Base-by-base conservation (phyloP, 768 basidiomycete species). In the Collybia nuda region DNA sequence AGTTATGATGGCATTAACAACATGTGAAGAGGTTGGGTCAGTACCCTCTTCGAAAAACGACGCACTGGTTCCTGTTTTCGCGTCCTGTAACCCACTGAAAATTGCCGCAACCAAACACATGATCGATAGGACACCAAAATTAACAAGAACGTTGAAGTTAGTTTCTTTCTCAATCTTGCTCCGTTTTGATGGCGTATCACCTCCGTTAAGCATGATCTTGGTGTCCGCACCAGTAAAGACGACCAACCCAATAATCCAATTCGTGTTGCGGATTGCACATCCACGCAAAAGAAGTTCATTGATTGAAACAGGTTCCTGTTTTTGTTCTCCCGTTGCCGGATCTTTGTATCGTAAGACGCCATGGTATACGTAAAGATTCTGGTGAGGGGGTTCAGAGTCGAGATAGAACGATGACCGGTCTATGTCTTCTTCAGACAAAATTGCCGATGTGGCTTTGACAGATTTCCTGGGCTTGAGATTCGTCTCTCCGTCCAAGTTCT, bases 131-230 rank as follows among this genome's bases (percentile, higher is more conserved):
- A 97, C 68, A 38, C 78, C 69, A 63, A 98, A 98, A 68, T 98
- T 98, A 73, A 97, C 89, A 44, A 95, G 72, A 56, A 98, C 96
- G 62, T 98, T 98, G 77, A 94, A 96, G 68, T 96, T 98, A 7
- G 96, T 98, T 76, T 98, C 96, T 72, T 85, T 90, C 73, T 98
- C 94, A 63, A 98, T 98, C 77, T 95, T 98, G 62, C 88, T 91
- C 52, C 92, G 87, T 63, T 98, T 98, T n/a, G 90, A 93, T 1
- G 95, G 94, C 1, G 93, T 98, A 12, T 86, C 87, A 17, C 95
- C 94, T 28, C 91, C 90, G 56, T 95, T 95, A 51, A 93, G 70
- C 82, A 92, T 90, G 59, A 93, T 93, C 78, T 91, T 93, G 36
- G 91, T 90, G 69, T 98, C 95, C 1, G 84, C 80, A 35, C 95